Evolutionary conservation across 257 asterid species (phyloP), one percentile per base, ranked within the genome.

Genomic region (Osmanthus fragrans): DNA sequence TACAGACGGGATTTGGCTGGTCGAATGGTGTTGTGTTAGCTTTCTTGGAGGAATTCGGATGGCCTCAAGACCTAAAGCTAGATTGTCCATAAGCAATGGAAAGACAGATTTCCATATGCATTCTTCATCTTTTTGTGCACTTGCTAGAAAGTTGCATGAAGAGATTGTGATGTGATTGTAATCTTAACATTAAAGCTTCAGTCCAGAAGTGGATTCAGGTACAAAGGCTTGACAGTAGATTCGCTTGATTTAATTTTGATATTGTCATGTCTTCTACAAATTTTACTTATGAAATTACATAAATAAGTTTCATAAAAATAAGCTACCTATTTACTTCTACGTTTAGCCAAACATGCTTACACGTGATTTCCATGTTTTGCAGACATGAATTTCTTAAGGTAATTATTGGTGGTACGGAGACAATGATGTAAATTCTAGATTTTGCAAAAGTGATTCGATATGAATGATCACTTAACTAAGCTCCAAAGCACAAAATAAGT

Each of bases 1-100:
- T 71, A 70, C 92, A 95, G 99, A 95, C 97, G 39, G 99, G 99
- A 45, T 96, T 96, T 54, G 98, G 99, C 4, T 96, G 99, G 99
- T 84, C 99, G 4, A 96, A 96, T 75, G 99, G 99, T 71, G 96
- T 92, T 25, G 92, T 93, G 1, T 81, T 96, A 73, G 91, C 96
- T 9, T 90, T 93, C 78, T 80, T 96, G 88, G 99, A 96, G 92
- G 94, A 92, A 80, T 92, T 91, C 32, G 98, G 99, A 77, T 96
- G 98, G 99, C 82, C 93, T 9, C 25, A 85, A 69, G 90, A 87
- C 79, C 72, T 81, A 49, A 83, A 80, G 78, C 79, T 87, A 18
- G 92, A 74, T 34, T 92, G 97, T 76, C 39, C 72, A 5, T 77
- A 70, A 86, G 69, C 76, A 71, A 39, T 19, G 51, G 30, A 30